Percentiles rank a stretch among this genome's conserved stretches.
Evolutionary conservation across 2,329 filamentous ascomycete genomes (phyloP).

Genomic region (Aureobasidium leucospermi): DNA sequence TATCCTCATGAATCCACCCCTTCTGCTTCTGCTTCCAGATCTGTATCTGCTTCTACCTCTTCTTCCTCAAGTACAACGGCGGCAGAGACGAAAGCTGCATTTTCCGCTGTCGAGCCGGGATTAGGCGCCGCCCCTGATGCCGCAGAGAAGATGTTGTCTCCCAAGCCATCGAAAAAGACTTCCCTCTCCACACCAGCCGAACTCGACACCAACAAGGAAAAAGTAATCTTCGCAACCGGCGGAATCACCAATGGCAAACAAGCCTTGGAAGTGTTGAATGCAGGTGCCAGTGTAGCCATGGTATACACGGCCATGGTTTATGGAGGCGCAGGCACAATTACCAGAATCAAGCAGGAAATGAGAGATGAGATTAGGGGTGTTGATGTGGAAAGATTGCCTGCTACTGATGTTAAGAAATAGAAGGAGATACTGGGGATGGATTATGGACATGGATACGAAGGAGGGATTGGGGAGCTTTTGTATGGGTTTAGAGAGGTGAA

Average conservation of each 20-base stretch:
- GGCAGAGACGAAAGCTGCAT: not conserved
- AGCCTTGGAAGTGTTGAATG: conserved; percentile 73
- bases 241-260: conserved; percentile 86
- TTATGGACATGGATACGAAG: too few species aligned
- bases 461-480: too few species aligned
- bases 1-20: conserved; percentile 4
- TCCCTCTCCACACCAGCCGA: conserved; percentile 11
- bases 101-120: not conserved
- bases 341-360: conserved; percentile 44
- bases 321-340: conserved; percentile 55
- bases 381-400: not conserved
- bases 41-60: not conserved
- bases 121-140: not conserved
- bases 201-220: conserved; percentile 38
- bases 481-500: too few species aligned
- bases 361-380: conserved; percentile 30
- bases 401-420: not conserved
- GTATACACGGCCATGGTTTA: conserved; percentile 69
- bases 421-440: too few species aligned
- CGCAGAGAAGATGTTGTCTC: not conserved
- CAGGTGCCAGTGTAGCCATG: conserved; percentile 85
- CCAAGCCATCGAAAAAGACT: not conserved
- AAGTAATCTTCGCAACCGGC: conserved; percentile 88
- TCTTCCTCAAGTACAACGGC: not conserved
- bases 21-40: not conserved